A percentile compares a stretch with the other conserved stretches of the same genome.
phyloP scores from a whole-genome alignment of 768 basidiomycete genomes.

The Daedalea quercina region DNA sequence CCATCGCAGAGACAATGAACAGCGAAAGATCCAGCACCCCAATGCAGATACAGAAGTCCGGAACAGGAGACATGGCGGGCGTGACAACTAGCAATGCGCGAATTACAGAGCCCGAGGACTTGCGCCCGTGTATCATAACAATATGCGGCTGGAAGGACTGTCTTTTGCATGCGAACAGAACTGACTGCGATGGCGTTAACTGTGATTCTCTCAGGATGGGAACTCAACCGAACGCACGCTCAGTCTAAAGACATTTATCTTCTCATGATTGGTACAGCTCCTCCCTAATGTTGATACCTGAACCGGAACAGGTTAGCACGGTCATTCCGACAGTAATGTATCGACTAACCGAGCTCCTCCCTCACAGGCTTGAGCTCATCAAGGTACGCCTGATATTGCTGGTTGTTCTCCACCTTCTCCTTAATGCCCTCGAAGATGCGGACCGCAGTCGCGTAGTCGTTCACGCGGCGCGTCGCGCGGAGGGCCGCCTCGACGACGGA shows the following conservation, averaged over 20 bases:
- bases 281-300: constrained; percentile 58
- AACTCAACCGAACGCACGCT: background rate
- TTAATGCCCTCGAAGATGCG: constrained; percentile 92
- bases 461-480: constrained; percentile 81
- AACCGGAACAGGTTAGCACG: background rate
- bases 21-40: background rate
- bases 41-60: background rate
- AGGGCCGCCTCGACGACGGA: constrained; percentile 82
- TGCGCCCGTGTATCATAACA: background rate
- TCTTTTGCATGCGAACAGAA: background rate
- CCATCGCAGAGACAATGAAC: too few species aligned
- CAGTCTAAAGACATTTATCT: constrained; percentile 6
- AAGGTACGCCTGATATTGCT: constrained; percentile 91
- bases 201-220: background rate
- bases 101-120: background rate
- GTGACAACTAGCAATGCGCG: background rate
- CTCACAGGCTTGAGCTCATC: constrained; percentile 83
- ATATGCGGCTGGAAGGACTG: background rate
- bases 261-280: constrained; percentile 49
- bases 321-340: background rate
- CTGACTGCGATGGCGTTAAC: background rate
- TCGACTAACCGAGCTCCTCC: constrained; percentile 78
- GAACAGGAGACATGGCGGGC: too few species aligned
- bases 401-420: constrained; percentile 97
- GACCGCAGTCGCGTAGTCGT: constrained; percentile 97